Percentiles rank a stretch among this genome's conserved stretches.
phyloP scores from a whole-genome alignment of 768 basidiomycete species.

The Chiua virens region DNA sequence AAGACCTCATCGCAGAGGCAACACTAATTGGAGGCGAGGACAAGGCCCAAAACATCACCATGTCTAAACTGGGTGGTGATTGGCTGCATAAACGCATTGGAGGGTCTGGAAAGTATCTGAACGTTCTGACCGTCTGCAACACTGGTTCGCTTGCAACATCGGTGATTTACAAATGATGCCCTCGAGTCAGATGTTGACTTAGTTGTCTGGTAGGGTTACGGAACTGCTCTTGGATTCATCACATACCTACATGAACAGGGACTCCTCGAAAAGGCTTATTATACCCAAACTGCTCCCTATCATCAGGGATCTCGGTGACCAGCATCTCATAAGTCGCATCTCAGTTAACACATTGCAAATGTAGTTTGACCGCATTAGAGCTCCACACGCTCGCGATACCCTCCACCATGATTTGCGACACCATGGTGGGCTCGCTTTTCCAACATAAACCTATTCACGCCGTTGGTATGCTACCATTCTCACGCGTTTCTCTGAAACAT shows the following conservation, averaged over 20 bases:
- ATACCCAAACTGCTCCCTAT: slow-evolving; percentile 92
- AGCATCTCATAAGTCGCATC: not conserved
- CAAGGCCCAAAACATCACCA: slow-evolving; percentile 79
- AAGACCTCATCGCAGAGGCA: slow-evolving; percentile 69
- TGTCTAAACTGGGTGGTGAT: slow-evolving; percentile 82
- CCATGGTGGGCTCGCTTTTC: slow-evolving; percentile 95
- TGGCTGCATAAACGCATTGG: slow-evolving; percentile 62
- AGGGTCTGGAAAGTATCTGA: slow-evolving; percentile 51
- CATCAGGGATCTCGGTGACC: slow-evolving; percentile 83
- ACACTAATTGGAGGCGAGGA: slow-evolving; percentile 82
- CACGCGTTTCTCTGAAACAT: not conserved
- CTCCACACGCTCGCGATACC: slow-evolving; percentile 82
- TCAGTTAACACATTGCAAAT: not conserved
- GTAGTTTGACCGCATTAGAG: slow-evolving; percentile 86
- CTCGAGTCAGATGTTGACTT: slow-evolving; percentile 1
- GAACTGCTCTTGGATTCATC: slow-evolving; percentile 92
- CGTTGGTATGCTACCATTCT: slow-evolving; percentile 49
- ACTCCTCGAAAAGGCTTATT: slow-evolving; percentile 81
- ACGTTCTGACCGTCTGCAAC: slow-evolving; percentile 93
- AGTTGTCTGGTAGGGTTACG: slow-evolving; percentile 73
- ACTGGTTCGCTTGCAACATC: slow-evolving; percentile 97
- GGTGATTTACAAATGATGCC: slow-evolving; percentile 37
- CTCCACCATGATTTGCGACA: slow-evolving; percentile 94
- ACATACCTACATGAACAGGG: slow-evolving; percentile 81
- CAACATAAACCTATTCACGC: slow-evolving; percentile 83